These are phyloP conservation scores for Russula sp. DNA, from an alignment of 768 basidiomycete species.

Conservation along the genomic window DNA sequence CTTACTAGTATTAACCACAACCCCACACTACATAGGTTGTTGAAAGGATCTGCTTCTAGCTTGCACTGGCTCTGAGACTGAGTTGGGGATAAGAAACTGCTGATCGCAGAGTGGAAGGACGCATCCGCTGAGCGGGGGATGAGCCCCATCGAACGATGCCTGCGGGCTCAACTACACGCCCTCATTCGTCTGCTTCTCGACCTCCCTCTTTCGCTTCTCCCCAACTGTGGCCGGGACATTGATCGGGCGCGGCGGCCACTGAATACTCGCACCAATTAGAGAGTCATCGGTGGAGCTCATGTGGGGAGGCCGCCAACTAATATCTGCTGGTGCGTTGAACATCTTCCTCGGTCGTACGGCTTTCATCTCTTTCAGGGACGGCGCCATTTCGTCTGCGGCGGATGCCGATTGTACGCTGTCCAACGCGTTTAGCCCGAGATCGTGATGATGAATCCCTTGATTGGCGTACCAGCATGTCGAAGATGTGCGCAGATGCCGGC, in stretches of 20 bases:
- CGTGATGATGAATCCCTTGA: conserved; percentile 42
- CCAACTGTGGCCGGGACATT: no score
- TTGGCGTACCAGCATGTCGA: conserved; percentile 48
- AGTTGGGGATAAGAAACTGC: no score
- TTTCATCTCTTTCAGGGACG: conserved; percentile 76
- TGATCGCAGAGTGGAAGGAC: no score
- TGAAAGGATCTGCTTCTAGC: not conserved
- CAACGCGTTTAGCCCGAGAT: conserved; percentile 35
- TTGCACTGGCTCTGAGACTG: conserved; percentile 5
- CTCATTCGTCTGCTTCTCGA: not conserved
- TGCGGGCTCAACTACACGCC: not conserved
- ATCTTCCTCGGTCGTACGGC: conserved; percentile 55
- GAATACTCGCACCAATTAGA: no score
- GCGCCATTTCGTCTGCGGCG: conserved; percentile 69
- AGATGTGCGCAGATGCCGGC: conserved; percentile 58
- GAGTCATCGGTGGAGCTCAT: no score
- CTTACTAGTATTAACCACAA: no score
- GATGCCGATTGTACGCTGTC: conserved; percentile 62
- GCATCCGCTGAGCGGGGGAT: no score
- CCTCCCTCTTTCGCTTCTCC: no score
- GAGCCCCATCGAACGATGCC: not conserved
- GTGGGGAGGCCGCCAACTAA: no score
- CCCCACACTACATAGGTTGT: no score
- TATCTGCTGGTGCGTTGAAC: conserved; percentile 25
- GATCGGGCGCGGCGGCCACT: not conserved